Conservation (phyloP, 1,284 basidiomycete genomes). For the Apiotrichum laibachii region DNA sequence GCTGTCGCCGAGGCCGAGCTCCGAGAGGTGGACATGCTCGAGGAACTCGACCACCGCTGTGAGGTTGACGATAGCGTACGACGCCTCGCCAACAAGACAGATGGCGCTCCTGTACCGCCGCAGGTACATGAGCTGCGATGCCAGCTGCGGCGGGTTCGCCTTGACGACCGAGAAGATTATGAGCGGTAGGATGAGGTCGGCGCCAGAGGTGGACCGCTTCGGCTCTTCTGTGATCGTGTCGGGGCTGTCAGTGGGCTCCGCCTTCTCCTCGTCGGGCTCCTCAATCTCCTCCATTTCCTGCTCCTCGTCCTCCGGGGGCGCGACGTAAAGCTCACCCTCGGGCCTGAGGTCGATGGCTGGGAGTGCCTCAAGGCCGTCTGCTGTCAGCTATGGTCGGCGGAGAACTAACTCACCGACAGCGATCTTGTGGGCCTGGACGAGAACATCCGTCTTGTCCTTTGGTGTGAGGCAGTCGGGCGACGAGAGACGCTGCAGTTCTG, state of each 20-base stretch:
- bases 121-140: constrained; percentile 80
- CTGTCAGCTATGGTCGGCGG: not conserved
- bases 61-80: constrained; percentile 87
- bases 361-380: constrained; percentile 44
- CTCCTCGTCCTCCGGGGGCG: constrained; percentile 19
- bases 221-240: constrained; percentile 15
- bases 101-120: constrained; percentile 75
- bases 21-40: constrained; percentile 78
- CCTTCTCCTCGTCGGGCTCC: not conserved
- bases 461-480: constrained; percentile 61
- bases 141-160: constrained; percentile 76
- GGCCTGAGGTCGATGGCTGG: constrained; percentile 49
- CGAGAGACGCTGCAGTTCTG: constrained; percentile 70
- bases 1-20: constrained; percentile 68
- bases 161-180: constrained; percentile 90
- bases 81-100: constrained; percentile 74
- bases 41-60: constrained; percentile 92
- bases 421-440: constrained; percentile 78
- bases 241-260: constrained; percentile 7
- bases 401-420: constrained; percentile 56
- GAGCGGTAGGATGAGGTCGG: constrained; percentile 62
- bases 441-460: constrained; percentile 69
- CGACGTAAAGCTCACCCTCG: constrained; percentile 47
- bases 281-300: not conserved
- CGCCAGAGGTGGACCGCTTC: constrained; percentile 41